Base-by-base conservation (phyloP, 1,284 basidiomycete species). In the Trametes hirsuta region DNA sequence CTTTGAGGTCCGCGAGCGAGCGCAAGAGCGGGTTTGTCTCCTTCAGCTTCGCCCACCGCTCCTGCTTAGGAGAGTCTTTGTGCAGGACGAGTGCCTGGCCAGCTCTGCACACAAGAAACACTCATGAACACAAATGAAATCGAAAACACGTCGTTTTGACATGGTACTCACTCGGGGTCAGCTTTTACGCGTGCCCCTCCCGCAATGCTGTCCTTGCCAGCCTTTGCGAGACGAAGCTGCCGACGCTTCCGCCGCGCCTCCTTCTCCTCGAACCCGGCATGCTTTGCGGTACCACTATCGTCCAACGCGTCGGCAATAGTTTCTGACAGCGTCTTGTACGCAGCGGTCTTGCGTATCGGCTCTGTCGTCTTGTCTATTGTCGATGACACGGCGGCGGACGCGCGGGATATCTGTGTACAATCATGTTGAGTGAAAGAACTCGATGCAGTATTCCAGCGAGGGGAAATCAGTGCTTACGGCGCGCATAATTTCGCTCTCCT, bases 181-280 rank as follows among this genome's bases (percentile, higher is more conserved):
- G 86, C 91, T 46, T 80, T 78, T 25, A 91, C 80, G 47, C 79
- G 84, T 11, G 52, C 46, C 18, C 62, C 54, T 12, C 59, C 74
- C 64, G 54, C 76, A 68, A 90, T 84, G 58, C 79, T 78, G 50
- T 80, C 75, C 73, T 86, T 87, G 10, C 95, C 95, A 6, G 93
- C 91, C 75, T 95, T 97, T 63, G 82, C 88, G 40, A 94, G 81
- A 51, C 91, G 86, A 66, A 81, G 81, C 75, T 92, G 89, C 66
- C 92, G 81, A 66, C 90, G 83, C 67, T 85, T 77, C 68, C 95
- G 79, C 54, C 95, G 84, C 35, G 86, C 91, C 72, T 96, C 95
- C 74, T 91, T 94, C 73, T 96, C 95, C 72, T 97, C 92, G 69
- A 95, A 98, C 0, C 95, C 95, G 54, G 93, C 95, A 76, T 97